Evolutionary conservation across 192 early-diverging fungal genomes (phyloP).

Genomic region (Mortierella antarctica): DNA sequence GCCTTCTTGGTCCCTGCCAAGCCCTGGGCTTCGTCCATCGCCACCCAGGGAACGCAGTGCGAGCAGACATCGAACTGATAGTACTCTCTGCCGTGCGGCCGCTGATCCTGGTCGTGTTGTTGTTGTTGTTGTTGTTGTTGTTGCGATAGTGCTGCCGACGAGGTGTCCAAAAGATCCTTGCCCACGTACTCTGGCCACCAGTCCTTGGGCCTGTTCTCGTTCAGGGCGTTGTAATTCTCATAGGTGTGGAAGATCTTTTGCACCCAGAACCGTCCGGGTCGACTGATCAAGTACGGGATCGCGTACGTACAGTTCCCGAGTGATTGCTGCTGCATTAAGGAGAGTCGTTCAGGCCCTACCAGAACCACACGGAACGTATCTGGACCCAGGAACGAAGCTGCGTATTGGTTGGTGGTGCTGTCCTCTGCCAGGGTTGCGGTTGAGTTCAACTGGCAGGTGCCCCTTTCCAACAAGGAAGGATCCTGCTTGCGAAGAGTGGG

Average conservation of each 20-base stretch:
- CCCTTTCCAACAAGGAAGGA: not conserved
- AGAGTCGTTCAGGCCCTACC: slow-evolving; percentile 31
- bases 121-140: not conserved
- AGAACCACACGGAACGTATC: slow-evolving; percentile 39
- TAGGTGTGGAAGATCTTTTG: slow-evolving; percentile 36
- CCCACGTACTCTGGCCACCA: slow-evolving; percentile 22
- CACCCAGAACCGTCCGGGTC: slow-evolving; percentile 47
- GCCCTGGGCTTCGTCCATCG: slow-evolving; percentile 17
- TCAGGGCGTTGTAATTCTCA: slow-evolving; percentile 25
- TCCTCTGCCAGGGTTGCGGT: slow-evolving; percentile 3
- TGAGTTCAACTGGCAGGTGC: slow-evolving; percentile 7
- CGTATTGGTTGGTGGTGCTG: slow-evolving; percentile 13
- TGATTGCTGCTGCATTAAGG: slow-evolving; percentile 35
- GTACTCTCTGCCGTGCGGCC: not conserved
- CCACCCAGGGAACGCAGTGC: slow-evolving; percentile 22
- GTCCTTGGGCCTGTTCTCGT: slow-evolving; percentile 5
- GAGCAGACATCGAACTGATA: slow-evolving; percentile 37
- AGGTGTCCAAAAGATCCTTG: slow-evolving; percentile 9
- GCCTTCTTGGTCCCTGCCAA: slow-evolving; percentile 15
- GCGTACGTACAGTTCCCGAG: slow-evolving; percentile 38
- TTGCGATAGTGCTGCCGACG: not conserved
- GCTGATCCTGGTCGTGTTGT: not conserved
- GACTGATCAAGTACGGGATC: slow-evolving; percentile 41
- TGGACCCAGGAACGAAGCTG: slow-evolving; percentile 17
- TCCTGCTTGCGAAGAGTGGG: not conserved